These are phyloP conservation scores for Pistacia integerrima DNA, from an alignment of 345 rosid species.

Conservation along the genomic window DNA sequence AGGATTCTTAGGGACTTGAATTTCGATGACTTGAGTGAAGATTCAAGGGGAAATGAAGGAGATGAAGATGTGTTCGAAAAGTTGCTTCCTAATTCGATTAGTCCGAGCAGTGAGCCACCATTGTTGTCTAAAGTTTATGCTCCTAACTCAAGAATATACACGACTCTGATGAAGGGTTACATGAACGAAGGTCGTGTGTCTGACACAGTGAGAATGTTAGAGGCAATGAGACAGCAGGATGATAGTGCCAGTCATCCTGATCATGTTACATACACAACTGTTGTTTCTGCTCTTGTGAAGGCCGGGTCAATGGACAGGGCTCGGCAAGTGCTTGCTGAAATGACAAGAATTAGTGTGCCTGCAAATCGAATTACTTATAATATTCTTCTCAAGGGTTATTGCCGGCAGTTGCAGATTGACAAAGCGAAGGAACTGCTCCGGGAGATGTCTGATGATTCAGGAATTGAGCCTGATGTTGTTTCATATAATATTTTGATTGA, in stretches of 20 bases:
- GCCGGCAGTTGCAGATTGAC: conserved; percentile 74
- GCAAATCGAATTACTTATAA: conserved; percentile 86
- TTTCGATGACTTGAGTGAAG: conserved; percentile 42
- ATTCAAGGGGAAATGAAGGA: conserved; percentile 29
- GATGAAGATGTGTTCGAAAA: conserved; percentile 49
- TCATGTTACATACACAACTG: conserved; percentile 87
- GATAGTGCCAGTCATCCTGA: conserved; percentile 76
- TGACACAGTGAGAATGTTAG: conserved; percentile 75
- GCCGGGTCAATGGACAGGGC: conserved; percentile 83
- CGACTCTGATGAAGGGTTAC: conserved; percentile 94
- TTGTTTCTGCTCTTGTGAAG: conserved; percentile 82
- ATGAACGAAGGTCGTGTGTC: conserved; percentile 79
- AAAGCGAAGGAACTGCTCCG: conserved; percentile 71
- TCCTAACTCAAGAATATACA: conserved; percentile 81
- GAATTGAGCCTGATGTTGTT: conserved; percentile 84
- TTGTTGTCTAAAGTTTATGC: conserved; percentile 62
- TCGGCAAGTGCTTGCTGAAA: conserved; percentile 75
- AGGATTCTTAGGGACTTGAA: conserved; percentile 61
- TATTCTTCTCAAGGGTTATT: conserved; percentile 88
- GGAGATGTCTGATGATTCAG: conserved; percentile 60
- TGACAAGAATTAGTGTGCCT: conserved; percentile 76
- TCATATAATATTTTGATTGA: conserved; percentile 83
- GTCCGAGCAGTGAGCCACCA: conserved; percentile 50
- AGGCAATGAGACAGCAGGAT: conserved; percentile 81
- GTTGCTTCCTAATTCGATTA: conserved; percentile 65